These are phyloP conservation scores for Candida neerlandica DNA, from an alignment of 1,139 yeast genomes.

Conservation along the genomic window DNA sequence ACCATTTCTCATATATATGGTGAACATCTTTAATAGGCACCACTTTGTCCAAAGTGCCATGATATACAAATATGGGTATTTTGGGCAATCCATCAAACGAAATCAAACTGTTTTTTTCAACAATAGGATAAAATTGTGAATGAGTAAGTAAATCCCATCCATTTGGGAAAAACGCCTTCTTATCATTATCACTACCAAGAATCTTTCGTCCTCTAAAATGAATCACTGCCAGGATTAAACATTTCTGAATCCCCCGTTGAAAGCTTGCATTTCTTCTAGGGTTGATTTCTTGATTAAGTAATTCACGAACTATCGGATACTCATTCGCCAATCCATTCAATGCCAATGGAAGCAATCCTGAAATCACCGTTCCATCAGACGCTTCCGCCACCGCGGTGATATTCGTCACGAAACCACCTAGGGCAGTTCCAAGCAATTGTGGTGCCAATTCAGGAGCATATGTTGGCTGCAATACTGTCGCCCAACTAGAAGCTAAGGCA, in stretches of 20 bases:
- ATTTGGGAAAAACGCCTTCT: slow-evolving; percentile 14
- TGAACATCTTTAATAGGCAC: slow-evolving; percentile 29
- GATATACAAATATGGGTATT: slow-evolving; percentile 38
- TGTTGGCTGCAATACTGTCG: slow-evolving; percentile 29
- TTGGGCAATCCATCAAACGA: slow-evolving; percentile 23
- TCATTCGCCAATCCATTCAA: slow-evolving; percentile 29
- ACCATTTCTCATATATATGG: slow-evolving; percentile 32
- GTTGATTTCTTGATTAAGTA: slow-evolving; percentile 4
- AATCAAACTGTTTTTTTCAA: slow-evolving; percentile 26
- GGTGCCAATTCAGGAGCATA: slow-evolving; percentile 36
- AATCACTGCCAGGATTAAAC: slow-evolving; percentile 3
- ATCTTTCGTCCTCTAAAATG: slow-evolving; percentile 19
- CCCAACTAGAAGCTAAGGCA: slow-evolving; percentile 31
- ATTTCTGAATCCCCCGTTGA: slow-evolving; percentile 2
- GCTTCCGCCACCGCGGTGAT: slow-evolving; percentile 26
- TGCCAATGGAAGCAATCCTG: slow-evolving; percentile 31
- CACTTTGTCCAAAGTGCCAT: slow-evolving; percentile 31
- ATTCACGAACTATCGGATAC: slow-evolving; percentile 23
- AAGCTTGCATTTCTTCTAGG: slow-evolving; percentile 3
- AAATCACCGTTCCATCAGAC: slow-evolving; percentile 27
- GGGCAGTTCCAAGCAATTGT: slow-evolving; percentile 31
- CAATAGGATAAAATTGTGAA: slow-evolving; percentile 17
- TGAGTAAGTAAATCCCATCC: slow-evolving; percentile 22
- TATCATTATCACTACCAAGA: slow-evolving; percentile 17
- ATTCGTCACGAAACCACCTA: slow-evolving; percentile 37